Percentiles rank a stretch among this genome's conserved stretches.
Conservation (phyloP, 495 filamentous ascomycete genomes). For the Penicillium coprophilum region DNA sequence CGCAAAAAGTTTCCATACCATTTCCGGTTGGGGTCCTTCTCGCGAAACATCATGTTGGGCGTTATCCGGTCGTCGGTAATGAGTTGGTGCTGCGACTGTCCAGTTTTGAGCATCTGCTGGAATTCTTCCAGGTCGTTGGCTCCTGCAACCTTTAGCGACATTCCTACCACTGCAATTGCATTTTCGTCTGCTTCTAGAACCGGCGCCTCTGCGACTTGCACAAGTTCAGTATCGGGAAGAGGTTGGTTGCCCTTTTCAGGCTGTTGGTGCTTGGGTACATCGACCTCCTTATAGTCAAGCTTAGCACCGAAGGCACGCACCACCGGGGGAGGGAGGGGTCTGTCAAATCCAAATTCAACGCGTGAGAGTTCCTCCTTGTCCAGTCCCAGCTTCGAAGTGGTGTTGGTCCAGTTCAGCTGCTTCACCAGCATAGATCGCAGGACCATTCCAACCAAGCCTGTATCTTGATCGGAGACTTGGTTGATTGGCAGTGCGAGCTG, state of each 20-base stretch:
- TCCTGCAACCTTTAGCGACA: constrained; percentile 50
- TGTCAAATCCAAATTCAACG: constrained; percentile 10
- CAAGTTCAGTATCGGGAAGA: too few species aligned
- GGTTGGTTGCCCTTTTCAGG: too few species aligned
- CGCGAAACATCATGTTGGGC: constrained; percentile 36
- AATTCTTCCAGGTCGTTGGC: constrained; percentile 49
- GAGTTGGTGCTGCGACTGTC: constrained; percentile 43
- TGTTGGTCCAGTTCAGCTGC: constrained; percentile 43
- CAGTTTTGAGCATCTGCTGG: constrained; percentile 40
- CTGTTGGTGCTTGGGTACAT: too few species aligned
- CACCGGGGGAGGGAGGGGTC: too few species aligned
- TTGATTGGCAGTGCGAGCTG: constrained; percentile 31
- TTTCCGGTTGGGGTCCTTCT: constrained; percentile 12
- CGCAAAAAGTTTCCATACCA: constrained; percentile 51
- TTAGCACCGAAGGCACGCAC: too few species aligned
- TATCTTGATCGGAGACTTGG: too few species aligned
- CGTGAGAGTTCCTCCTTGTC: not conserved
- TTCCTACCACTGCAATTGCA: constrained; percentile 52
- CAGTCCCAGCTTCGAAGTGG: constrained; percentile 22
- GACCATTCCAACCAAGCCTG: constrained; percentile 30
- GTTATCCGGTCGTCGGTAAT: constrained; percentile 38
- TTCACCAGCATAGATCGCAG: constrained; percentile 43
- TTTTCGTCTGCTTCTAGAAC: constrained; percentile 16
- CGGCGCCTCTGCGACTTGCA: too few species aligned
- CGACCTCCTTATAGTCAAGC: too few species aligned